Base-by-base conservation (phyloP, 768 basidiomycete genomes). In the Russula sp. region DNA sequence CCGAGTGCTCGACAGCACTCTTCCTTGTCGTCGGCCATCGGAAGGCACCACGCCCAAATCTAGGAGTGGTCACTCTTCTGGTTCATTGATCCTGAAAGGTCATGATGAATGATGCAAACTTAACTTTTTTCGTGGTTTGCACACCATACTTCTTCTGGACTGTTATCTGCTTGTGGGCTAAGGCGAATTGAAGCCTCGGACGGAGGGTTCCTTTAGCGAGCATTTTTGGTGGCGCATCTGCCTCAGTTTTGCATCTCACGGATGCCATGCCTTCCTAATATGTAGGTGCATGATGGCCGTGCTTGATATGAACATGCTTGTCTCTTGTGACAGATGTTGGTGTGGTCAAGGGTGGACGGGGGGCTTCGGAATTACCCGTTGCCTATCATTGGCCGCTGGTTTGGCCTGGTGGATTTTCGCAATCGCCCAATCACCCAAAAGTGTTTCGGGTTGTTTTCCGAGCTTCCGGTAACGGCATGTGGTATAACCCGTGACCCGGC, bases 141-240 rank as follows among this genome's bases (percentile, higher is more conserved):
- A 8, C 34, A 16, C 31, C 40, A 40, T 14, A 34, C 22, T 37
- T n/a, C 22, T 31, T 16, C 48, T 44, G 11, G 44, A 16, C 20
- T 20, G 16, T 45, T 32, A 45, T 45, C 32, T 56, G 10, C 11
- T 44, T 13, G n/a, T 48, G 22, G n/a, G 50, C 18, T 5, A 57
- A 47, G 35, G 57, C 47, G 37, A 47, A 22, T 48, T 48, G 45
- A 39, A 53, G 49, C 45, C 35, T 66, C 16, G 52, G 56, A 40
- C 47, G n/a, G 3, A 37, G 45, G 16, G 61, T 64, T 56, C 34
- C 52, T n/a, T 18, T 57, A 55, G 50, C 53, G 27, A 57, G 50
- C 47, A 62, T 66, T 35, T 79, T 77, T 65, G 75, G 39, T 66
- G 77, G 53, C 71, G 77, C 35, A 73, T 76, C 20, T 78, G 77